A percentile compares a stretch with the other conserved stretches of the same genome.
These are phyloP conservation scores for Debaryomyces coudertii DNA, from an alignment of 1,139 yeast species.

Conservation along the genomic window DNA sequence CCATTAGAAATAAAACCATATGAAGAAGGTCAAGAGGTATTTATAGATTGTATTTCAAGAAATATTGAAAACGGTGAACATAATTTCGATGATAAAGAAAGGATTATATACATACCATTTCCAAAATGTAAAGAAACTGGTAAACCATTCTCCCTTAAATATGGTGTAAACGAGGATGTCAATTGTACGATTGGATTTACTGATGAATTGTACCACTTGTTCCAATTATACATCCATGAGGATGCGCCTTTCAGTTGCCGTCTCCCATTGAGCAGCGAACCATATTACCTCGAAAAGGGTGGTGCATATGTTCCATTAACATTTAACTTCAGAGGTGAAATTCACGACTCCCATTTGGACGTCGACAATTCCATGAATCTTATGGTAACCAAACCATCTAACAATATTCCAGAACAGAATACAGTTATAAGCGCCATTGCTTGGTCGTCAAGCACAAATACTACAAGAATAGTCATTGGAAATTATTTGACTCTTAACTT, in stretches of 20 bases:
- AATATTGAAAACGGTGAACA: conserved; percentile 76
- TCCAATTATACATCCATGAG: conserved; percentile 75
- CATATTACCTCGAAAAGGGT: conserved; percentile 46
- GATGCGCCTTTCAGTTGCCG: conserved; percentile 78
- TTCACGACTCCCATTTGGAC: conserved; percentile 71
- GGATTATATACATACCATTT: conserved; percentile 60
- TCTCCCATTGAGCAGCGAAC: conserved; percentile 52
- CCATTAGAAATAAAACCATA: conserved; percentile 44
- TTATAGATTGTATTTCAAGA: conserved; percentile 64
- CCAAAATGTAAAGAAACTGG: conserved; percentile 70
- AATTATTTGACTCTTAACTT: conserved; percentile 60
- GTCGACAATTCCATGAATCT: conserved; percentile 64
- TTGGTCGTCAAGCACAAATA: conserved; percentile 65
- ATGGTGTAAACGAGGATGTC: conserved; percentile 54
- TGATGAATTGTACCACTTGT: conserved; percentile 72
- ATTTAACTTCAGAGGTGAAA: conserved; percentile 67
- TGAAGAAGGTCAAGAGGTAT: conserved; percentile 46
- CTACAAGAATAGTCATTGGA: conserved; percentile 68
- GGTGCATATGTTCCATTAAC: conserved; percentile 64
- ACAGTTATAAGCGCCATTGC: conserved; percentile 58
- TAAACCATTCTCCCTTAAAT: conserved; percentile 55
- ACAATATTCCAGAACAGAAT: conserved; percentile 31
- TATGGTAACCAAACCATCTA: conserved; percentile 48
- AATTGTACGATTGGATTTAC: conserved; percentile 65
- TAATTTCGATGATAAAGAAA: conserved; percentile 60